phyloP scores from a whole-genome alignment of 2,329 filamentous ascomycete species.

The Talaromyces atroroseus region DNA sequence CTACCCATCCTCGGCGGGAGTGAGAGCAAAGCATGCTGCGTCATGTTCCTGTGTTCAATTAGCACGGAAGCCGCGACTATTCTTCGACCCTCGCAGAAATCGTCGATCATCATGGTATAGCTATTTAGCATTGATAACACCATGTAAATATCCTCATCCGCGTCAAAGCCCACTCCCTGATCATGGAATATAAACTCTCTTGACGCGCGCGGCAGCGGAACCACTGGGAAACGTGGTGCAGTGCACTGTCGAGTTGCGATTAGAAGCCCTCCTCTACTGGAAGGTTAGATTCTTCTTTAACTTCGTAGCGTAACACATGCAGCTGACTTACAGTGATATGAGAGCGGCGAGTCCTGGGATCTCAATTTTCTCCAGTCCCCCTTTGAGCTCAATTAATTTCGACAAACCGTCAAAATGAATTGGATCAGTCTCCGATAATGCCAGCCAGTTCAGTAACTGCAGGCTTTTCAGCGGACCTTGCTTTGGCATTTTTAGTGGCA shows the following conservation, averaged over 20 bases:
- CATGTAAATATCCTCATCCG: not conserved
- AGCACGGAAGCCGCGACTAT: not conserved
- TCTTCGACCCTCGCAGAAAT: not conserved
- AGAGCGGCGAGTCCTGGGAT: not conserved
- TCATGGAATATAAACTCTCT: not conserved
- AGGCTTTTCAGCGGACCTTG: constrained; percentile 1
- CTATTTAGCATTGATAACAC: not conserved
- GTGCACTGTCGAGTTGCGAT: not conserved
- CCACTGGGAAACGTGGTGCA: not conserved
- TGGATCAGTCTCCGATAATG: not conserved
- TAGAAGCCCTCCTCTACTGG: not conserved
- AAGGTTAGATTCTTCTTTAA: not conserved
- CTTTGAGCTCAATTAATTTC: not conserved
- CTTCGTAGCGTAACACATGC: no score
- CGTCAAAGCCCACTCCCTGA: not conserved
- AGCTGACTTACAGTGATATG: not conserved
- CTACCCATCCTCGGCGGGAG: not conserved
- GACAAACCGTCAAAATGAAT: not conserved
- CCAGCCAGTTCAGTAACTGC: not conserved
- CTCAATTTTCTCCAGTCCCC: not conserved
- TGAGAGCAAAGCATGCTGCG: constrained; percentile 7
- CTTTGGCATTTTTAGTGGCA: not conserved
- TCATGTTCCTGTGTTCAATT: constrained; percentile 2
- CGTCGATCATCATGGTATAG: not conserved
- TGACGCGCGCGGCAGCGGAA: not conserved